These are phyloP conservation scores for Edaphochlamys debaryana DNA, from an alignment of 139 green algal species.

Conservation along the genomic window DNA sequence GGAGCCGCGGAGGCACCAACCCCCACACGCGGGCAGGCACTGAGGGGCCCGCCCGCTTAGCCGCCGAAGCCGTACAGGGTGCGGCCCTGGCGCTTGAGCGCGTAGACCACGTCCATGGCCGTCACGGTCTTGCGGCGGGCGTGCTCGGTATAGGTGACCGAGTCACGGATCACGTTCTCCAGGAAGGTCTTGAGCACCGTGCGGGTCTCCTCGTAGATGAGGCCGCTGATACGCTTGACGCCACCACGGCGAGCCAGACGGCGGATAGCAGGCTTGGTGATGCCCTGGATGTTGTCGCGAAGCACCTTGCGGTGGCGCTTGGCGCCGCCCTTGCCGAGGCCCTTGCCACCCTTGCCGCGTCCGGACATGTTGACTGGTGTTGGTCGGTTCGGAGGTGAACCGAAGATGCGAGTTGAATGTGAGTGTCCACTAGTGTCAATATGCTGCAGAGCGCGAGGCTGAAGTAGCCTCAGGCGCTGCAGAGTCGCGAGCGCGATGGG, in stretches of 20 bases:
- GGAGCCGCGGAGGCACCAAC: no score
- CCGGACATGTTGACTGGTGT: not conserved
- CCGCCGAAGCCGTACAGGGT: constrained; percentile 96
- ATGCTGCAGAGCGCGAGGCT: no score
- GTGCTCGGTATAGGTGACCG: constrained; percentile 98
- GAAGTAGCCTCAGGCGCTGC: no score
- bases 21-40: no score
- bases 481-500: no score
- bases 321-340: constrained; percentile 88
- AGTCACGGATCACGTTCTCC: constrained; percentile 92
- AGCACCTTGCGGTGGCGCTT: constrained; percentile 94
- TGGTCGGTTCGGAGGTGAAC: no score
- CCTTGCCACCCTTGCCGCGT: constrained; percentile 91
- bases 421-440: no score
- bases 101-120: constrained; percentile 95
- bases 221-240: not conserved
- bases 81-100: constrained; percentile 93
- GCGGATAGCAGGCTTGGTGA: constrained; percentile 87
- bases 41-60: no score
- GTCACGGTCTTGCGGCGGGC: constrained; percentile 95
- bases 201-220: not conserved
- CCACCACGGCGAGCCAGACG: constrained; percentile 73
- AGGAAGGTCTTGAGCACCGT: constrained; percentile 70
- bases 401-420: no score
- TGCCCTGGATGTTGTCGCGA: constrained; percentile 93